phyloP scores from a whole-genome alignment of 2,329 filamentous ascomycete species.

The Phaeoacremonium minimum region DNA sequence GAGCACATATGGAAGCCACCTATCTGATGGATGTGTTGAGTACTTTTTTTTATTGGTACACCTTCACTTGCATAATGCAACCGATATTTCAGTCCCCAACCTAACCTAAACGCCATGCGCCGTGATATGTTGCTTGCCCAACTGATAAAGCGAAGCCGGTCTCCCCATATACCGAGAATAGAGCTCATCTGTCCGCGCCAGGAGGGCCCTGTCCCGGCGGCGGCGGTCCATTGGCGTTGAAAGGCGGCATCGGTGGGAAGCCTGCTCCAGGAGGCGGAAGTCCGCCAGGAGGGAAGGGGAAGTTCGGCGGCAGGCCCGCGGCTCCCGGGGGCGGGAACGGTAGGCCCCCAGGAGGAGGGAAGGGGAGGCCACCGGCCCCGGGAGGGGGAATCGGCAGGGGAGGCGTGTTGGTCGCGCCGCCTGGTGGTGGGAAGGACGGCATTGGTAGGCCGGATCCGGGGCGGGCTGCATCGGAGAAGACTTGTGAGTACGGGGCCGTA shows the following conservation, averaged over 20 bases:
- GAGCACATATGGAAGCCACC: no score
- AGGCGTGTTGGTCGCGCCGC: constrained; percentile 11
- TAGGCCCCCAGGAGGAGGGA: constrained; percentile 35
- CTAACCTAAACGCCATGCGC: no score
- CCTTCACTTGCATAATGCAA: no score
- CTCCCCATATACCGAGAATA: no score
- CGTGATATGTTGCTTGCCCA: no score
- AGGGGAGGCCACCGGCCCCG: constrained; percentile 37
- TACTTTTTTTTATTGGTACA: no score
- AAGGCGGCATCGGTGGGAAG: constrained; percentile 37
- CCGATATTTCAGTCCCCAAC: no score
- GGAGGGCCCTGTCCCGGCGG: constrained; percentile 31
- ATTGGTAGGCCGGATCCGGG: constrained; percentile 24
- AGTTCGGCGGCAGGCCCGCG: constrained; percentile 40
- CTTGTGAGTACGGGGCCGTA: no score
- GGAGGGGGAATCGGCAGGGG: constrained; percentile 31
- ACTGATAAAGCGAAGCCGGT: no score
- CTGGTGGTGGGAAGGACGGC: constrained; percentile 22
- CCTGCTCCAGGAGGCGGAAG: constrained; percentile 32
- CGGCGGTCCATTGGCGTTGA: constrained; percentile 28
- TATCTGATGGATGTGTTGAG: no score
- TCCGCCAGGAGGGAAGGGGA: constrained; percentile 35
- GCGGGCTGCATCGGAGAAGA: constrained; percentile 7
- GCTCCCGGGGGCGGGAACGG: constrained; percentile 26
- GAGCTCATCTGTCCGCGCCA: constrained; percentile 32